Percentiles rank a stretch among this genome's conserved stretches.
phyloP scores from a whole-genome alignment of 495 filamentous ascomycete genomes.

The Pyrenula aspistea region DNA sequence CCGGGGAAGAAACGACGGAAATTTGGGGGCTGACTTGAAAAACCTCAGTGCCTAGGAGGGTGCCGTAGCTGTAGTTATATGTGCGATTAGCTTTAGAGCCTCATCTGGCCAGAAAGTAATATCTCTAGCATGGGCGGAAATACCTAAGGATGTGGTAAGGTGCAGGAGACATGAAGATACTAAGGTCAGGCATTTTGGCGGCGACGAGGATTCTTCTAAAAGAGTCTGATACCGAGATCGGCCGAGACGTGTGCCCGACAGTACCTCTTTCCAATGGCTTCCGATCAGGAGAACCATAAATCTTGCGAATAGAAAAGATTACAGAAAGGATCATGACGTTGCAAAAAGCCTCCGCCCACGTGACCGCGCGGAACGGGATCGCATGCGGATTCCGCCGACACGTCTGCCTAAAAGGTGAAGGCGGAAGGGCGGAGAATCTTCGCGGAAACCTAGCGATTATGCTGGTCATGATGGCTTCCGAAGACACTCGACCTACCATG shows the following conservation, averaged over 20 bases:
- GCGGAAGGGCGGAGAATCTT: conserved; percentile 1
- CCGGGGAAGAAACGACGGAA: background rate
- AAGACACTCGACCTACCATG: too few relatives aligned
- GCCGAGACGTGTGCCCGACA: too few relatives aligned
- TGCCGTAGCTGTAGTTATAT: conserved; percentile 52
- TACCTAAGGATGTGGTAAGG: conserved; percentile 74
- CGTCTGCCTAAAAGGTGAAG: background rate
- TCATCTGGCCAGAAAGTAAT: conserved; percentile 12
- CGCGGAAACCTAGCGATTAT: too few relatives aligned
- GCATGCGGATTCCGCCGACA: background rate
- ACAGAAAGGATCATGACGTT: background rate
- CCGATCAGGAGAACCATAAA: too few relatives aligned
- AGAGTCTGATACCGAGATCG: too few relatives aligned
- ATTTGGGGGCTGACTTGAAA: conserved; percentile 53
- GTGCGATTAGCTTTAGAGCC: too few relatives aligned
- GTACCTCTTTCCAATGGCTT: too few relatives aligned
- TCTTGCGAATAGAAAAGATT: too few relatives aligned
- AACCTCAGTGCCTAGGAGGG: conserved; percentile 63
- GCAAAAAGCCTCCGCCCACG: background rate
- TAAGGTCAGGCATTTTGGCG: conserved; percentile 28
- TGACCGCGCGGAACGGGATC: background rate
- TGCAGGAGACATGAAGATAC: conserved; percentile 42
- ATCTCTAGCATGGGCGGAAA: conserved; percentile 2
- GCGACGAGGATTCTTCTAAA: too few relatives aligned
- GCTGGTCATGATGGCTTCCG: too few relatives aligned